Conservation (phyloP, 768 basidiomycete species). For the Rubroboletus satanas region DNA sequence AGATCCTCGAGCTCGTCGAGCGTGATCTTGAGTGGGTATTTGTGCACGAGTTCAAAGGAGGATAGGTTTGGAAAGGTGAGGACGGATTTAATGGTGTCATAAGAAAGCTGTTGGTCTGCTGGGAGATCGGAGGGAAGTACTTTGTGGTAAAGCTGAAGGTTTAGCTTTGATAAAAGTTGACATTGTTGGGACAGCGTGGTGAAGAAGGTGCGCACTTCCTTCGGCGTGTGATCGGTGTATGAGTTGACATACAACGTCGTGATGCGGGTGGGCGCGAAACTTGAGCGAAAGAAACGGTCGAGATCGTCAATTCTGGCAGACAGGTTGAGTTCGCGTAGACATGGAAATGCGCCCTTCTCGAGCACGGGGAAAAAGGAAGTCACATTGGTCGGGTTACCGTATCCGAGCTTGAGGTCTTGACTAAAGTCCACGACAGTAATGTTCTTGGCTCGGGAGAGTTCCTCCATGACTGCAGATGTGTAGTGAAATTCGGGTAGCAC, state of each 20-base stretch:
- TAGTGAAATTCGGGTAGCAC: constrained; percentile 50
- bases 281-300: constrained; percentile 40
- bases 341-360: constrained; percentile 48
- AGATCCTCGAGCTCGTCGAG: constrained; percentile 44
- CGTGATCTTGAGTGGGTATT: constrained; percentile 32
- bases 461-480: constrained; percentile 45
- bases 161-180: constrained; percentile 43
- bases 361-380: constrained; percentile 42
- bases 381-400: constrained; percentile 44
- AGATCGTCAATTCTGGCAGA: constrained; percentile 45
- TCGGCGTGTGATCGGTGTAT: constrained; percentile 40
- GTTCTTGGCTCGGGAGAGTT: constrained; percentile 41
- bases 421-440: constrained; percentile 52
- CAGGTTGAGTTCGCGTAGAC: constrained; percentile 49
- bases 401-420: constrained; percentile 45
- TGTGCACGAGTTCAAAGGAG: constrained; percentile 34
- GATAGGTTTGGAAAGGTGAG: constrained; percentile 29
- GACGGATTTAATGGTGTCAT: constrained; percentile 36
- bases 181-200: constrained; percentile 45
- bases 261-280: constrained; percentile 47
- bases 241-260: constrained; percentile 52
- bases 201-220: constrained; percentile 41
- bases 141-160: constrained; percentile 33
- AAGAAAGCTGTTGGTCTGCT: constrained; percentile 31
- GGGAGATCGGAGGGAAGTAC: constrained; percentile 10